Evolutionary conservation across 768 basidiomycete species (phyloP), one percentile per base, ranked within the genome.

Genomic region (Pulveroboletus ravenelii): DNA sequence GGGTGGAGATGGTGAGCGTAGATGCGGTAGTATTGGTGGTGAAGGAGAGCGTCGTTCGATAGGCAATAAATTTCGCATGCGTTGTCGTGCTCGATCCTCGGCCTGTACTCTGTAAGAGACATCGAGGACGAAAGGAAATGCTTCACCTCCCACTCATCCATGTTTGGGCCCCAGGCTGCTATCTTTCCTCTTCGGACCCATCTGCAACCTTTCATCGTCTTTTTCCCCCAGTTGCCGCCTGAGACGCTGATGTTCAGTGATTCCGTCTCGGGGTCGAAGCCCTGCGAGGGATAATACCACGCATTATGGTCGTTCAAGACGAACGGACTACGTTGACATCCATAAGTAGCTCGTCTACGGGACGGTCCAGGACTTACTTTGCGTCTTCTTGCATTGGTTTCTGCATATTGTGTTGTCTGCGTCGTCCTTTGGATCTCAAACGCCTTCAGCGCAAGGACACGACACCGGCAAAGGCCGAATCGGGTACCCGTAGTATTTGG

Each of bases 261-360:
- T 48, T 76, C 72, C 38, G 82, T 82, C 53, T 85, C 82, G 14
- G 83, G 82, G 50, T 79, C 78, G 61, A 83, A 77, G 25, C 84
- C 86, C 60, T 84, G 81, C n/a, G 85, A 81, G 2, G 89, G 89
- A 61, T 89, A 91, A 63, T 89, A 91, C 86, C 87, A 92, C 18
- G 79, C 75, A 59, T 88, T 86, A 51, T 78, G 79, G 68, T 92
- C 89, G 56, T 81, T 82, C 51, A 84, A 64, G 40, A 83, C 79
- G 30, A 79, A 67, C n/a, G 67, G 54, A 59, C 70, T 63, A 62
- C 59, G 36, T 54, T 37, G 35, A 37, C 5, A 17, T 42, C 15
- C 44, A 37, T 57, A n/a, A 69, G 32, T 18, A 31, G 20, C 36
- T 41, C 17, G 15, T 43, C 46, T 43, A 12, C 8, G 25, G 18